These are phyloP conservation scores for Ceraceosorus bombacis DNA, from an alignment of 1,284 basidiomycete genomes.

Conservation along the genomic window DNA sequence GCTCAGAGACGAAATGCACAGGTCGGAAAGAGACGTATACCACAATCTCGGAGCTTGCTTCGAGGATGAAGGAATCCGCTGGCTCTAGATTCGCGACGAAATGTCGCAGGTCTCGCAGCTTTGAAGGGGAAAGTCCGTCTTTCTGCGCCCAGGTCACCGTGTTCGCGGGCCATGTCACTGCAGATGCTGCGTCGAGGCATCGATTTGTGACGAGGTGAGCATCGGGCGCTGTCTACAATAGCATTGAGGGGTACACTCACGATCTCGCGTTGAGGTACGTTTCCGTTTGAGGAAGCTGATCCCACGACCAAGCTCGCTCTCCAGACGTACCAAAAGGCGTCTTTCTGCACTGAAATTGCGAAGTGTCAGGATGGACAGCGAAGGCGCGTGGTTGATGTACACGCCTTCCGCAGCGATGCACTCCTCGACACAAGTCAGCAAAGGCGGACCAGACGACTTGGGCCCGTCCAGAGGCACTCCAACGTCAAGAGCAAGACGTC, in stretches of 20 bases:
- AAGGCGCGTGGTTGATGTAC: conserved; percentile 41
- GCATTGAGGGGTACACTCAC: background rate
- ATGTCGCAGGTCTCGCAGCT: conserved; percentile 39
- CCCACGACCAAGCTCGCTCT: conserved; percentile 29
- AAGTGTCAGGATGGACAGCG: conserved; percentile 25
- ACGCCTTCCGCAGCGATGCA: conserved; percentile 19
- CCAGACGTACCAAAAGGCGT: conserved; percentile 29
- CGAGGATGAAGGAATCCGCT: conserved; percentile 32
- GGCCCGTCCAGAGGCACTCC: too few relatives aligned
- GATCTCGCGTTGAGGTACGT: conserved; percentile 4
- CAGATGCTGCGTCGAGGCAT: conserved; percentile 1
- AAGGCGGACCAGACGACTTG: conserved; percentile 6
- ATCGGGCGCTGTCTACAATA: too few relatives aligned
- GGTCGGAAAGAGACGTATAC: conserved; percentile 37
- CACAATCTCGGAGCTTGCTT: conserved; percentile 22
- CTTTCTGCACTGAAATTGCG: conserved; percentile 20
- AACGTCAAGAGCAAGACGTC: too few relatives aligned
- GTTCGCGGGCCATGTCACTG: conserved; percentile 34
- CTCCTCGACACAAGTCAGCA: conserved; percentile 1
- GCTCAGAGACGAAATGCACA: background rate
- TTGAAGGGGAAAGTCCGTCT: conserved; percentile 34
- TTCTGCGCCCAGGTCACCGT: conserved; percentile 33
- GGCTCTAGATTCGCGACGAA: conserved; percentile 38
- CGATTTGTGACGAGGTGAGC: too few relatives aligned
- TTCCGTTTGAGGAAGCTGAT: conserved; percentile 35